Conservation (phyloP, 2,329 filamentous ascomycete species). For the Aureobasidium musti region DNA sequence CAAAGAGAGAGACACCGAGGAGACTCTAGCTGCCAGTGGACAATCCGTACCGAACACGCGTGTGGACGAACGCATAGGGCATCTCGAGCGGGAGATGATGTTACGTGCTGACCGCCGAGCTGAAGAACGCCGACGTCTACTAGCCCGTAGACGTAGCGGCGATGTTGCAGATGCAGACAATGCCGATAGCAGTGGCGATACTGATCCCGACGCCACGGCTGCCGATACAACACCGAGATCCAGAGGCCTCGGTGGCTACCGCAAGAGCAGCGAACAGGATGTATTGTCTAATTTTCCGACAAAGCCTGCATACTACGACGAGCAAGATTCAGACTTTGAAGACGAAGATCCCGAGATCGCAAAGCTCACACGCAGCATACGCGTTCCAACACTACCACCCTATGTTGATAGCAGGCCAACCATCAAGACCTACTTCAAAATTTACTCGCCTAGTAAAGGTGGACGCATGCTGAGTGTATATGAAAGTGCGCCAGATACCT, state of each 20-base stretch:
- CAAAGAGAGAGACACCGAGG: slow-evolving; percentile 56
- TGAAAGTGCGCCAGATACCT: slow-evolving; percentile 59
- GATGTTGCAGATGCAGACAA: slow-evolving; percentile 18
- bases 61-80: slow-evolving; percentile 57
- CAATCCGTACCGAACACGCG: slow-evolving; percentile 42
- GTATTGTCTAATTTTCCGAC: slow-evolving; percentile 23
- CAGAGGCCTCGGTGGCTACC: slow-evolving; percentile 37
- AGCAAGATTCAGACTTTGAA: slow-evolving; percentile 33
- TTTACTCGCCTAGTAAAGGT: slow-evolving; percentile 61
- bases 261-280: slow-evolving; percentile 37
- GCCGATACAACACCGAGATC: slow-evolving; percentile 30
- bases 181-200: slow-evolving; percentile 47
- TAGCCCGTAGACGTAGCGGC: slow-evolving; percentile 10
- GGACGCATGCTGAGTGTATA: slow-evolving; percentile 61
- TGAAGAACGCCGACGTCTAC: slow-evolving; percentile 35
- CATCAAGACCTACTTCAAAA: slow-evolving; percentile 64
- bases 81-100: slow-evolving; percentile 56
- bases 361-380: slow-evolving; percentile 34
- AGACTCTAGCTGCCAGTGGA: slow-evolving; percentile 41
- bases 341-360: slow-evolving; percentile 31
- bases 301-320: slow-evolving; percentile 31
- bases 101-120: slow-evolving; percentile 44
- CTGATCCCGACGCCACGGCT: slow-evolving; percentile 47
- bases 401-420: slow-evolving; percentile 59
- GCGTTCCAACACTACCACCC: slow-evolving; percentile 52